These are phyloP conservation scores for Coniochaeta sp. DNA, from an alignment of 2,329 filamentous ascomycete species.

Conservation along the genomic window DNA sequence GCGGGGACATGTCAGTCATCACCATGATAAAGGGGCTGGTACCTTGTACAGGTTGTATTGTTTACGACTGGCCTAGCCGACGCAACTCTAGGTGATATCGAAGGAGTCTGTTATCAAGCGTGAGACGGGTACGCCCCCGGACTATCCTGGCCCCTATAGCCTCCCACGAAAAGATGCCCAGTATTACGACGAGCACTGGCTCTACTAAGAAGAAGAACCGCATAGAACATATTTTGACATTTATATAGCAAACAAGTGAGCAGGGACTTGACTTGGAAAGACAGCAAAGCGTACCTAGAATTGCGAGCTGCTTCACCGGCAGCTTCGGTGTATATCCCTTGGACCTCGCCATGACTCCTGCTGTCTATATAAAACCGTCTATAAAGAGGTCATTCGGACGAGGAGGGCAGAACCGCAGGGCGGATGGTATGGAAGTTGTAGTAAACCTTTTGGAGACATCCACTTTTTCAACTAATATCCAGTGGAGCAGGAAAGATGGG, in stretches of 20 bases:
- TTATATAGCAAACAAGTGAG: conserved; percentile 6
- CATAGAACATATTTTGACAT: conserved; percentile 4
- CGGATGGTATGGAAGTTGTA: background rate
- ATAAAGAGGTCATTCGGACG: background rate
- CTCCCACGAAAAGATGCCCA: background rate
- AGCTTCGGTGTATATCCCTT: conserved; percentile 47
- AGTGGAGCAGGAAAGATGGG: background rate
- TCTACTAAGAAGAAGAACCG: background rate
- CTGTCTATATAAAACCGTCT: background rate
- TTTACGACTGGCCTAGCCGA: background rate
- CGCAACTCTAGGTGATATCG: background rate
- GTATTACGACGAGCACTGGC: background rate
- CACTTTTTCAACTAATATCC: background rate
- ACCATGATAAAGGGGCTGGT: conserved; percentile 2
- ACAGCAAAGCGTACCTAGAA: conserved; percentile 55
- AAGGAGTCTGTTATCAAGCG: background rate
- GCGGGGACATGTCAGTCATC: conserved; percentile 23
- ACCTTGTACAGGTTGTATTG: background rate
- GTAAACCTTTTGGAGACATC: background rate
- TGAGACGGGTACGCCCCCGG: background rate
- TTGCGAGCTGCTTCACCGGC: conserved; percentile 68
- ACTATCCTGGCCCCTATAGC: background rate
- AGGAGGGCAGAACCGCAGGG: background rate
- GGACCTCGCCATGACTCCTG: conserved; percentile 6
- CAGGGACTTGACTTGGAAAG: background rate